Base-by-base conservation (phyloP, 2,329 filamentous ascomycete species). In the Didymella sp. region DNA sequence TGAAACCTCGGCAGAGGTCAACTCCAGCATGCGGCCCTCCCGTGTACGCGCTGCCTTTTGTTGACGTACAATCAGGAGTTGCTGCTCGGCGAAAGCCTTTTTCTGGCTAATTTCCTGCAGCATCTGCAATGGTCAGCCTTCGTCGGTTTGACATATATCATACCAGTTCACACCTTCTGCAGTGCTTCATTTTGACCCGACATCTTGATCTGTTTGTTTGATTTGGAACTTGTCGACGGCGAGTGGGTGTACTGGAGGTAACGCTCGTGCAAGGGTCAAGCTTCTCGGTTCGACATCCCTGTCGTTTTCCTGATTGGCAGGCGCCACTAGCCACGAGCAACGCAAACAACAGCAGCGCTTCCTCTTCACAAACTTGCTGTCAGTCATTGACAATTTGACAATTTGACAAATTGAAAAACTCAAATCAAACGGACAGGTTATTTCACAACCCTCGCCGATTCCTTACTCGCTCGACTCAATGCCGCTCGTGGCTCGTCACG, bases 31-130 rank as follows among this genome's bases (percentile, higher is more conserved):
- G 41, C 95, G 91, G 73, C 90, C 88, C 74, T 98, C 94, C 56
- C 93, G 87, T 76, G 94, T 91, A 79, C 96, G 96, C 58, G 87
- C 83, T 7, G 87, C 85, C 66, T 96, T 90, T 76, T 97, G 93
- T 11, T 90, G 86, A 70, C 90, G 90, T 61, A 94, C 91, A 57
- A 96, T 84, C 63, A 87, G 85, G 73, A 98, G 94, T 78, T 98
- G 93, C 79, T 98, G 93, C 78, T 96, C 92, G 15, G 95, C 91
- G 61, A 89, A 88, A 37, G 91, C 81, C 13, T 93, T 93, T 76
- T 96, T 95, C 63, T 89, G 87, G 79, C 97, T 92, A 71, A 98
- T 97, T 80, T 98, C 95, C 77, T 91, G 89, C 69, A 96, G 87
- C 61, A 97, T 83, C 94, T 97, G 31, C 5, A 12, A 13, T 27